Conservation (phyloP, 208 protist genomes). For the Strigomonas galati region DNA sequence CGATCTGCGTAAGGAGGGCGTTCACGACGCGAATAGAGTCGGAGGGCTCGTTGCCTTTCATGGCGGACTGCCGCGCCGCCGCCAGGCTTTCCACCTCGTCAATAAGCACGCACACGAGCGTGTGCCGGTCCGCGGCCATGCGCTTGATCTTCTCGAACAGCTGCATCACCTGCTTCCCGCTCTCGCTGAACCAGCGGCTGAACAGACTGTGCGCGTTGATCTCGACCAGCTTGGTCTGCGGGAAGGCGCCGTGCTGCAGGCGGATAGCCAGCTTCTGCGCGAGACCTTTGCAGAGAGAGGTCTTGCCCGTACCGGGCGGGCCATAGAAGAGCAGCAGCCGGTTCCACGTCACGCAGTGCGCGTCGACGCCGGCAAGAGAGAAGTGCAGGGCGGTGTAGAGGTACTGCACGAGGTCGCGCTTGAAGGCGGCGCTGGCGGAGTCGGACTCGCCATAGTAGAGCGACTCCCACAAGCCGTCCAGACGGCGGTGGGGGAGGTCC, state of each 20-base stretch:
- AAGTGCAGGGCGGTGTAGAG: conserved; percentile 87
- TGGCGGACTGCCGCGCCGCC: conserved; percentile 81
- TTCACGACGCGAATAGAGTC: conserved; percentile 95
- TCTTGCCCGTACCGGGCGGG: conserved; percentile 95
- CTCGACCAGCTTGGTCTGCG: conserved; percentile 80
- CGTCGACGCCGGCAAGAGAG: conserved; percentile 68
- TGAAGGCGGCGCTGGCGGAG: conserved; percentile 42
- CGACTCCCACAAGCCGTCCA: conserved; percentile 88
- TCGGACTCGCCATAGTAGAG: conserved; percentile 75
- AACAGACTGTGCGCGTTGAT: conserved; percentile 96
- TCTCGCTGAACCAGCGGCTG: conserved; percentile 97
- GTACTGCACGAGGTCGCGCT: conserved; percentile 90
- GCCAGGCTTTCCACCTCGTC: conserved; percentile 97
- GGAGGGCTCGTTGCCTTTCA: conserved; percentile 92
- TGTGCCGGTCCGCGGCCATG: conserved; percentile 51
- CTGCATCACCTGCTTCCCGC: conserved; percentile 95
- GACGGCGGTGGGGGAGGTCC: conserved; percentile 51
- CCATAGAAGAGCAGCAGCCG: conserved; percentile 87
- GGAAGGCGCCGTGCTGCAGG: conserved; percentile 32
- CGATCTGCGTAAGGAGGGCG: conserved; percentile 96
- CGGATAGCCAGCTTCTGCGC: conserved; percentile 79
- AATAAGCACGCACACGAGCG: conserved; percentile 89
- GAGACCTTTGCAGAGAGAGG: conserved; percentile 87
- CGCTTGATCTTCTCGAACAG: conserved; percentile 90
- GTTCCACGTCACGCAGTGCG: conserved; percentile 77